Evolutionary conservation across 768 basidiomycete genomes (phyloP).

Genomic region (Boletus fagicola): DNA sequence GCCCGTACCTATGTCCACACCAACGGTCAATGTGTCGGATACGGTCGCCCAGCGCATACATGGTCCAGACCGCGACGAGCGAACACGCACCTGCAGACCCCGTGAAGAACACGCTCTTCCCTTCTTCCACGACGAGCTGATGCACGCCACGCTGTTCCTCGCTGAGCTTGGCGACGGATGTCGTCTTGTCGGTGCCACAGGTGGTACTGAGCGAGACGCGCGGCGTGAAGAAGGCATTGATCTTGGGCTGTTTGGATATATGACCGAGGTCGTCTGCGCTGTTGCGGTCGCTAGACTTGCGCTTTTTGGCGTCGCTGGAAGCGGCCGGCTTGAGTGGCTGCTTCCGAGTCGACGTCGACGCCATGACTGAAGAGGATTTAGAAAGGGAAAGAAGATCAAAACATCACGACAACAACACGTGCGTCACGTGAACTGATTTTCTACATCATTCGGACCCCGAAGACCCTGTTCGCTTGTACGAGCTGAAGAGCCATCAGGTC

Average conservation of each 20-base stretch:
- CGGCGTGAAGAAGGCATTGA: constrained; percentile 28
- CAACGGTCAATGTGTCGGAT: background rate
- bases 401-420: constrained; percentile 20
- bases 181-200: constrained; percentile 31
- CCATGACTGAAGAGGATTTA: background rate
- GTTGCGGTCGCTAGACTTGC: constrained; percentile 15
- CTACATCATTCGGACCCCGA: background rate
- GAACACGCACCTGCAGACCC: constrained; percentile 56
- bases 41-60: background rate
- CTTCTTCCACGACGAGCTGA: constrained; percentile 51
- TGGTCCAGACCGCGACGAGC: background rate
- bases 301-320: constrained; percentile 21
- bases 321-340: constrained; percentile 8
- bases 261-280: background rate
- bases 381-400: background rate
- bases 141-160: constrained; percentile 54
- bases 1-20: constrained; percentile 48
- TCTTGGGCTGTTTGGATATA: constrained; percentile 24
- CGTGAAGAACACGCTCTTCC: constrained; percentile 64
- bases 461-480: background rate
- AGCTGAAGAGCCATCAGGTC: too few relatives aligned
- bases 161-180: constrained; percentile 43
- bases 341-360: constrained; percentile 9
- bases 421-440: constrained; percentile 25
- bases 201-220: constrained; percentile 28